A percentile compares a stretch with the other conserved stretches of the same genome.
These are phyloP conservation scores for Penicillium salamii DNA, from an alignment of 495 filamentous ascomycete genomes.

Conservation along the genomic window DNA sequence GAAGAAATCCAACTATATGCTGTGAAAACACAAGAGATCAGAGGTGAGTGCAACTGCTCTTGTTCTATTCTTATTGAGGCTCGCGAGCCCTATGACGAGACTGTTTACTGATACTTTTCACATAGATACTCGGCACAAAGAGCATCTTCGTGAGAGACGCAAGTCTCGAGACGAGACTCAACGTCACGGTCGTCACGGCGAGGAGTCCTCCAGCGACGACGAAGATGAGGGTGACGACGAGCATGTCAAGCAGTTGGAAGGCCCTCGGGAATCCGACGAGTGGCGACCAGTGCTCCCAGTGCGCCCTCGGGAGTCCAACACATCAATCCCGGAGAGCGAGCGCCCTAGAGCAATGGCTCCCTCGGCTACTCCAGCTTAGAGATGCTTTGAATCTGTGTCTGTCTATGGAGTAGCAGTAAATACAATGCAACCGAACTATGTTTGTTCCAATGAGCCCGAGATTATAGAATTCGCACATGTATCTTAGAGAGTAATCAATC, in stretches of 20 bases:
- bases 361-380: constrained; percentile 13
- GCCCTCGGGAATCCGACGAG: constrained; percentile 14
- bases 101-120: constrained; percentile 8
- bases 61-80: neutral
- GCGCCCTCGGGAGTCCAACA: constrained; percentile 14
- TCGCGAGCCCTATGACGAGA: neutral
- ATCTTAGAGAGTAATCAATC: too few relatives aligned
- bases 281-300: constrained; percentile 14
- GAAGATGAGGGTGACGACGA: constrained; percentile 38
- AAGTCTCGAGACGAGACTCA: constrained; percentile 29
- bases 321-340: constrained; percentile 12
- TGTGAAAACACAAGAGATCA: constrained; percentile 67
- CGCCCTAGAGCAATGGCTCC: constrained; percentile 6
- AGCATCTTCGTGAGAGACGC: constrained; percentile 35
- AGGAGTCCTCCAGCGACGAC: constrained; percentile 40
- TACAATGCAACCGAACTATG: too few relatives aligned
- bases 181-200: constrained; percentile 29
- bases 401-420: too few relatives aligned
- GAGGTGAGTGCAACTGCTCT: constrained; percentile 52
- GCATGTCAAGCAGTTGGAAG: constrained; percentile 33
- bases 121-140: constrained; percentile 36
- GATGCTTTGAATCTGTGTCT: too few relatives aligned
- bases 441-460: too few relatives aligned
- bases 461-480: too few relatives aligned
- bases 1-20: constrained; percentile 82